phyloP scores from a whole-genome alignment of 352 stramenopile species.

The Globisporangium camurandrum region DNA sequence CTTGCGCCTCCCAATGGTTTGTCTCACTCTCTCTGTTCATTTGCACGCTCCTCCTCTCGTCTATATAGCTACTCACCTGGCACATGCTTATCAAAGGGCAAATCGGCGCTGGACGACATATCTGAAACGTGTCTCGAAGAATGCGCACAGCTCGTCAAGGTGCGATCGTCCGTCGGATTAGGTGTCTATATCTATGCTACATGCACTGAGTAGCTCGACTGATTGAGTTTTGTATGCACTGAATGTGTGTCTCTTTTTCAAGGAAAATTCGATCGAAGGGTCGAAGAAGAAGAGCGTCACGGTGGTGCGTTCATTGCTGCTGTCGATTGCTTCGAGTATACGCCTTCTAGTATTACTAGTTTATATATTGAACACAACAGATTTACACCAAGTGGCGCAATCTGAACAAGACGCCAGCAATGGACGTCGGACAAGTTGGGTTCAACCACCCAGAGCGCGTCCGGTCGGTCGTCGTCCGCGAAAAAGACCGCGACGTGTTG shows the following conservation, averaged over 20 bases:
- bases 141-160: constrained; percentile 90
- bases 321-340: neutral
- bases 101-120: constrained; percentile 72
- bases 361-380: constrained; percentile 18
- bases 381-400: constrained; percentile 93
- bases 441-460: constrained; percentile 69
- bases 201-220: too few species aligned
- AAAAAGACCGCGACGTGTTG: constrained; percentile 84
- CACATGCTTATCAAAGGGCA: constrained; percentile 24
- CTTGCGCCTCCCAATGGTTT: constrained; percentile 86
- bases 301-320: constrained; percentile 32
- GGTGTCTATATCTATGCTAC: neutral
- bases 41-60: neutral
- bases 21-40: neutral
- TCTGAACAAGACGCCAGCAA: constrained; percentile 84
- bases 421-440: constrained; percentile 90
- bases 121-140: constrained; percentile 80
- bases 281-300: constrained; percentile 88
- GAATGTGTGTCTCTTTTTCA: too few species aligned
- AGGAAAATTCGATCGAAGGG: constrained; percentile 92
- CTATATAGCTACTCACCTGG: neutral
- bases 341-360: neutral
- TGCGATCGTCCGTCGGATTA: constrained; percentile 8
- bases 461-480: constrained; percentile 29
- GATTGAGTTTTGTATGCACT: too few species aligned